These are phyloP conservation scores for Codiaeum variegatum DNA, from an alignment of 441 rosid genomes.

Conservation along the genomic window DNA sequence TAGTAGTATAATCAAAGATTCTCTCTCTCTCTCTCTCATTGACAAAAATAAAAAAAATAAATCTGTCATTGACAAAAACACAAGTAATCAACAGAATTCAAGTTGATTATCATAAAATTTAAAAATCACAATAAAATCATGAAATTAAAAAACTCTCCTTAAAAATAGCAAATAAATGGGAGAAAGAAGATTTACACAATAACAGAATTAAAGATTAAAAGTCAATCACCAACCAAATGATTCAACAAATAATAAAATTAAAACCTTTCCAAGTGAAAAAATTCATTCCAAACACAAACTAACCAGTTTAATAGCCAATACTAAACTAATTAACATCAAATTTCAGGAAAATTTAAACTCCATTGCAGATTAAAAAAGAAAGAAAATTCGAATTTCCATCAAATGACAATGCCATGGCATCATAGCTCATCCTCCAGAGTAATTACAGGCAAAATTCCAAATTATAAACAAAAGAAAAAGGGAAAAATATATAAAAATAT, in stretches of 20 bases:
- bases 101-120: background rate
- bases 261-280: background rate
- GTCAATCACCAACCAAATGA: background rate
- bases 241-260: background rate
- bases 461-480: background rate
- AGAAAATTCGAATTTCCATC: background rate
- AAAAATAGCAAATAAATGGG: background rate
- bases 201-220: background rate
- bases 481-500: background rate
- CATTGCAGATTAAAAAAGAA: background rate
- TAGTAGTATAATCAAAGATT: no score
- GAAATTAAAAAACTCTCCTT: background rate
- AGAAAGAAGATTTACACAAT: no score
- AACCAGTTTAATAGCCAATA: background rate
- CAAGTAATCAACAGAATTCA: background rate
- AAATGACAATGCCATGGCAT: background rate
- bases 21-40: no score
- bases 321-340: background rate
- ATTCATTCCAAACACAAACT: slow-evolving; percentile 7
- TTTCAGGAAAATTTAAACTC: background rate
- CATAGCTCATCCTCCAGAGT: background rate
- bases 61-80: background rate
- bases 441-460: background rate
- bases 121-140: background rate
- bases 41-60: no score